Evolutionary conservation across 2,329 filamentous ascomycete species (phyloP).

Genomic region (Aspergillus pseudoviridinutans): DNA sequence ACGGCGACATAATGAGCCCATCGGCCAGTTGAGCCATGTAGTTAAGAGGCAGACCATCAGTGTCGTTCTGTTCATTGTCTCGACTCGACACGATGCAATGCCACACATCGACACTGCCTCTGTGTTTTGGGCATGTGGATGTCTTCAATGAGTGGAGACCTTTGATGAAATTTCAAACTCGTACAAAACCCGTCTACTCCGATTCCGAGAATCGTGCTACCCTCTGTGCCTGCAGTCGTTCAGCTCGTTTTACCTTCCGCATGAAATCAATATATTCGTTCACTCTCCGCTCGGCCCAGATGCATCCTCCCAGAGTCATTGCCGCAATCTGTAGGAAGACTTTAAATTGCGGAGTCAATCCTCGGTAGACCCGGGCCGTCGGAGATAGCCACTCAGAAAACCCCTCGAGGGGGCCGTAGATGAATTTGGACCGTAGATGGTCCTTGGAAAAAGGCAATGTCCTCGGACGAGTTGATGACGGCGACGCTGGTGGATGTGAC

Average conservation of each 20-base stretch:
- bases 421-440: constrained; percentile 27
- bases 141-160: not conserved
- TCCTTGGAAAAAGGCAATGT: constrained; percentile 27
- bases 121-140: not conserved
- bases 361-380: constrained; percentile 42
- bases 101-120: not conserved
- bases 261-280: constrained; percentile 44
- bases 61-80: not conserved
- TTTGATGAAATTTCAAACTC: not conserved
- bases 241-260: constrained; percentile 39
- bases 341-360: constrained; percentile 48
- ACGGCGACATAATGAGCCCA: not conserved
- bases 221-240: constrained; percentile 32
- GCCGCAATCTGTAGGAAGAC: constrained; percentile 46
- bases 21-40: not conserved
- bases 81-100: not conserved
- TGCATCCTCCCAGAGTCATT: constrained; percentile 47
- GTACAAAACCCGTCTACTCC: constrained; percentile 7
- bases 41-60: not conserved
- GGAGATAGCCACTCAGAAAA: constrained; percentile 48
- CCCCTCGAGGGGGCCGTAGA: constrained; percentile 43
- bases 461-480: constrained; percentile 9
- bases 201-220: constrained; percentile 11
- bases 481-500: constrained; percentile 13
- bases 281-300: constrained; percentile 47